Evolutionary conservation across 1,139 yeast species (phyloP), one percentile per base, ranked within the genome.

Genomic region (Citeromyces siamensis): DNA sequence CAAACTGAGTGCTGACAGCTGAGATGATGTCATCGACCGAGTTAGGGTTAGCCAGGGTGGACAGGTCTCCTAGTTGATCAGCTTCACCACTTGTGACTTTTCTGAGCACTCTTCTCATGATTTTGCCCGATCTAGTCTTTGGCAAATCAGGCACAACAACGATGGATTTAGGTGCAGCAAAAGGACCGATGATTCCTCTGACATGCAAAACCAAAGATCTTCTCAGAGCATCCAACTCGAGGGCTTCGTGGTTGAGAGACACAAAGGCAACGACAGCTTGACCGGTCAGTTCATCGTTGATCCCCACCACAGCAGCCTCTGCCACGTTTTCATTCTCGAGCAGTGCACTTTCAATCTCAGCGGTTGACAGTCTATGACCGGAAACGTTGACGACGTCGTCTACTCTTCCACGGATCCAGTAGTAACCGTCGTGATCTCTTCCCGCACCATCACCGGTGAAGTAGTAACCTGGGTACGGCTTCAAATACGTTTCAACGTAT

Each of bases 371-470:
- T 53, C 90, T 64, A 58, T 80, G 90, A 35, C 88, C 90, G 33
- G 84, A 75, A 27, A 80, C 88, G 50, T 80, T 80, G 38, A 80
- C 88, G 38, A 80, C 90, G 55, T 80, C 90, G 52, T 80, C 90
- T 40, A 79, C 88, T 59, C 90, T 68, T 46, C 90, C 90, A 53
- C 77, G 62, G 46, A 80, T 79, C 88, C 88, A 80, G 60, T 64
- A 77, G 60, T 72, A 79, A 2, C 88, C 88, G 51, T 80, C 86
- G 40, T 62, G 59, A 53, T 80, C 90, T 51, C 86, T 70, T 10
- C 85, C 86, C 31, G 85, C 86, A 58, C 88, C 88, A 55, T 80
- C 90, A 46, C 90, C 90, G 2, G 84, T 71, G 59, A 80, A 80
- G 57, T 78, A 80, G 51, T 73, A 69, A 39, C 76, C 74, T 33